Evolutionary conservation across 2,329 filamentous ascomycete species (phyloP).

Genomic region (Samsoniella hepiali): DNA sequence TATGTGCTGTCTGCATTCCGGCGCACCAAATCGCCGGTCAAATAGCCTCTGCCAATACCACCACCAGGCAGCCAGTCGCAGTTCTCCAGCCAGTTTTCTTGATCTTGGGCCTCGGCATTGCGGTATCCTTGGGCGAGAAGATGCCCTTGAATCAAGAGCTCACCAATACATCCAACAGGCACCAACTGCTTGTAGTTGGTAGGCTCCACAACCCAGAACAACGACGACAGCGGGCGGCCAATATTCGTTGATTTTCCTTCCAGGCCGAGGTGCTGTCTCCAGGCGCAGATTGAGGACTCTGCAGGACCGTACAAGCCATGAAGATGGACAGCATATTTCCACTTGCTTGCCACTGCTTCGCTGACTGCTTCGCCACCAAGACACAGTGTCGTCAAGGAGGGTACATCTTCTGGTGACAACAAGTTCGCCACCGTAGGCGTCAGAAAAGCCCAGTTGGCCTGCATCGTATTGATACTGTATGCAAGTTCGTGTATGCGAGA

Average conservation of each 20-base stretch:
- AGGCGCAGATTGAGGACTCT: background rate
- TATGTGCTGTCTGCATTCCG: slow-evolving; percentile 33
- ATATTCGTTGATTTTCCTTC: slow-evolving; percentile 7
- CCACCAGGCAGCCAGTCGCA: background rate
- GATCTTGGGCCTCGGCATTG: background rate
- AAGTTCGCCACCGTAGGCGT: background rate
- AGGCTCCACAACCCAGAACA: background rate
- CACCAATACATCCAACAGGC: slow-evolving; percentile 5
- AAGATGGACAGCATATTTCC: slow-evolving; percentile 10
- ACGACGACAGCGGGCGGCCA: background rate
- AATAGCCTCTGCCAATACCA: slow-evolving; percentile 23
- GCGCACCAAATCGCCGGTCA: slow-evolving; percentile 20
- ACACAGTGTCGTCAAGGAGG: background rate
- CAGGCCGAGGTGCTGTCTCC: slow-evolving; percentile 4
- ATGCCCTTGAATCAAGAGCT: slow-evolving; percentile 1
- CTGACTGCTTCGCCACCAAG: slow-evolving; percentile 24
- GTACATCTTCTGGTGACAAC: background rate
- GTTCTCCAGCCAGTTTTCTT: background rate
- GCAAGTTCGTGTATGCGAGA: background rate
- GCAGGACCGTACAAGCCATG: slow-evolving; percentile 10
- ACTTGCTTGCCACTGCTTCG: background rate
- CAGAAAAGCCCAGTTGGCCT: background rate
- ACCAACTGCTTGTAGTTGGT: background rate
- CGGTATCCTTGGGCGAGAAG: slow-evolving; percentile 2
- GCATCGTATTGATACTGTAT: background rate